Base-by-base conservation (phyloP, 306 rosid genomes). In the Pyrus bretschneideri region DNA sequence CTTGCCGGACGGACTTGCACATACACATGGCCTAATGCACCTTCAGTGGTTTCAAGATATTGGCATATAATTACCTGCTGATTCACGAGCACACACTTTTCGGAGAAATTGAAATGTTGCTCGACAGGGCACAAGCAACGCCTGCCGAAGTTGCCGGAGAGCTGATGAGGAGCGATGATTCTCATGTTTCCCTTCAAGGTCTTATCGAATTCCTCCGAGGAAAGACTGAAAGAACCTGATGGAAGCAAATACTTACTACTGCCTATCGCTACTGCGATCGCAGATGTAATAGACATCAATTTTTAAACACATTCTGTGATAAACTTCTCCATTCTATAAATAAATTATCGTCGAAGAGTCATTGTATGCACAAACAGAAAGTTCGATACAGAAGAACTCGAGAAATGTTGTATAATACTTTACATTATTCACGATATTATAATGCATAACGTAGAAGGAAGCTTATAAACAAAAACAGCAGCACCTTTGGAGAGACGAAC, bases 81-180 rank as follows among this genome's bases (percentile, higher is more conserved):
- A 67, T 88, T 67, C 68, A 86, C 69, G 70, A 75, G 49, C 85
- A 83, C 46, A 67, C 78, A 2, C 33, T 75, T 3, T 88, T 86
- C 52, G 70, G 67, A 69, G 80, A 84, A 13, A 76, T 86, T 30
- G 74, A 83, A 46, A 69, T 65, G 23, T 57, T 86, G 11, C 59
- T 88, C 58, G n/a, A 40, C 7, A 71, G 77, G 80, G 84, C 52
- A 54, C 19, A 78, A 68, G 89, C 76, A 57, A 86, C 91, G 23
- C 94, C 91, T 9, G 87, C 94, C 29, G 89, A 89, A 67, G 81
- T 84, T 74, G 87, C 86, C 9, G 87, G 89, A 23, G 87, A 87
- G 84, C 76, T 86, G 18, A 84, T 88, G 89, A 86, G 70, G 75
- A 81, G 79, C 63, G 84, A 83, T 30, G 33, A 75, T 58, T 70